A percentile compares a stretch with the other conserved stretches of the same genome.
Evolutionary conservation across 768 basidiomycete species (phyloP).

Genomic region (Xanthoconium stramineum): DNA sequence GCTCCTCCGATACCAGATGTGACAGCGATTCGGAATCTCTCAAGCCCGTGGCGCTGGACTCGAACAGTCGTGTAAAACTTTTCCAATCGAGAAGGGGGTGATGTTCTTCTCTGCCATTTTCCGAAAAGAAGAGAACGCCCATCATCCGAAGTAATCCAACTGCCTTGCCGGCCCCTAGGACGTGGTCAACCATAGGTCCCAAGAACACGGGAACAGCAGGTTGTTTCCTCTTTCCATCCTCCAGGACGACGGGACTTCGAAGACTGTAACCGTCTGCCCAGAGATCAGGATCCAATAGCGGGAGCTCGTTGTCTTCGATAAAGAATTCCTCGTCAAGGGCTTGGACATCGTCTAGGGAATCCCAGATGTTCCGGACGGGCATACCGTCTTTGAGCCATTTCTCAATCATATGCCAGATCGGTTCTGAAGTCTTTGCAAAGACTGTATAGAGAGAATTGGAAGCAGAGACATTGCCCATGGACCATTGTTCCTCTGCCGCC

Average conservation of each 20-base stretch:
- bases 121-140: conserved; percentile 20
- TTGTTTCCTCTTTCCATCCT: conserved; percentile 25
- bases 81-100: conserved; percentile 37
- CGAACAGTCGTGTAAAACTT: conserved; percentile 41
- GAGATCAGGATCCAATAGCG: conserved; percentile 67
- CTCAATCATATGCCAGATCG: conserved; percentile 70
- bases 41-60: conserved; percentile 28
- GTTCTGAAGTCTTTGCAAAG: conserved; percentile 62
- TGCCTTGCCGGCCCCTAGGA: conserved; percentile 72
- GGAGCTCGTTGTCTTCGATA: conserved; percentile 67
- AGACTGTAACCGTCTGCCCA: conserved; percentile 73
- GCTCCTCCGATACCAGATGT: conserved; percentile 56
- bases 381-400: conserved; percentile 74
- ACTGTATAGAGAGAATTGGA: conserved; percentile 58
- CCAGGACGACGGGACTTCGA: conserved; percentile 37
- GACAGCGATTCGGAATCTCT: conserved; percentile 63
- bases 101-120: conserved; percentile 19
- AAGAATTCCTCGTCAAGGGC: conserved; percentile 74
- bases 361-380: conserved; percentile 43
- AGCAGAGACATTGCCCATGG: conserved; percentile 53
- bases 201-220: conserved; percentile 56
- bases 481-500: conserved; percentile 54
- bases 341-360: conserved; percentile 16
- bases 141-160: conserved; percentile 70
- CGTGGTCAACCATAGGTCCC: conserved; percentile 50